phyloP scores from a whole-genome alignment of 2,329 filamentous ascomycete species.

The Fusarium citri region DNA sequence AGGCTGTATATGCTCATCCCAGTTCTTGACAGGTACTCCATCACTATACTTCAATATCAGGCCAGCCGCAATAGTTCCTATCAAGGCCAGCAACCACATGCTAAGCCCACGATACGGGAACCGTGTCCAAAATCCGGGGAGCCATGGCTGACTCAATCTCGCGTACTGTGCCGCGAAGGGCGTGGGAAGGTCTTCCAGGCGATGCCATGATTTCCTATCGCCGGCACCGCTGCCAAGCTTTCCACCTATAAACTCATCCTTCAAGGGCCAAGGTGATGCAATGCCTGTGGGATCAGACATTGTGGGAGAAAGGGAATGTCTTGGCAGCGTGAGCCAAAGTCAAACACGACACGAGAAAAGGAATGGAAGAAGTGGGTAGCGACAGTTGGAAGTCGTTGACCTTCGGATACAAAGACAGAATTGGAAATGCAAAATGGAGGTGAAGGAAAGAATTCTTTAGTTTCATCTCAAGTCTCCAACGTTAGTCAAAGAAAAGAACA shows the following conservation, averaged over 20 bases:
- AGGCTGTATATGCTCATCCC: constrained; percentile 35
- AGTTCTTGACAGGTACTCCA: constrained; percentile 31
- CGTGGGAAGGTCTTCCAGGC: constrained; percentile 14
- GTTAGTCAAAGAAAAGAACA: not conserved
- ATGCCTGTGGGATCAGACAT: no score
- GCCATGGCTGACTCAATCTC: constrained; percentile 37
- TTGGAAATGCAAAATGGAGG: not conserved
- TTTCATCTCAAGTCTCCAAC: not conserved
- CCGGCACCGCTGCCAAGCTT: not conserved
- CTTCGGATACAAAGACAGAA: not conserved
- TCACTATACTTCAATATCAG: constrained; percentile 35
- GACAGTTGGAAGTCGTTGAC: not conserved
- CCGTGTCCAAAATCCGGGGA: constrained; percentile 35
- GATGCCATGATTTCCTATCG: constrained; percentile 28
- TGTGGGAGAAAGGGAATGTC: no score
- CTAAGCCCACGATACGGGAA: constrained; percentile 33
- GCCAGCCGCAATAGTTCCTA: constrained; percentile 28
- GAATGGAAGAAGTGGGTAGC: not conserved
- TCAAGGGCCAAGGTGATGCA: constrained; percentile 23
- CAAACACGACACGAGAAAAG: not conserved
- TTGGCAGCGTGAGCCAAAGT: not conserved
- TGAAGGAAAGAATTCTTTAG: constrained; percentile 2
- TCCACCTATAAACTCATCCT: constrained; percentile 10
- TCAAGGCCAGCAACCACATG: constrained; percentile 27
- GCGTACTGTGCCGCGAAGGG: constrained; percentile 5